A percentile compares a stretch with the other conserved stretches of the same genome.
Conservation (phyloP, 306 rosid species). For the Cotoneaster glaucophyllus region DNA sequence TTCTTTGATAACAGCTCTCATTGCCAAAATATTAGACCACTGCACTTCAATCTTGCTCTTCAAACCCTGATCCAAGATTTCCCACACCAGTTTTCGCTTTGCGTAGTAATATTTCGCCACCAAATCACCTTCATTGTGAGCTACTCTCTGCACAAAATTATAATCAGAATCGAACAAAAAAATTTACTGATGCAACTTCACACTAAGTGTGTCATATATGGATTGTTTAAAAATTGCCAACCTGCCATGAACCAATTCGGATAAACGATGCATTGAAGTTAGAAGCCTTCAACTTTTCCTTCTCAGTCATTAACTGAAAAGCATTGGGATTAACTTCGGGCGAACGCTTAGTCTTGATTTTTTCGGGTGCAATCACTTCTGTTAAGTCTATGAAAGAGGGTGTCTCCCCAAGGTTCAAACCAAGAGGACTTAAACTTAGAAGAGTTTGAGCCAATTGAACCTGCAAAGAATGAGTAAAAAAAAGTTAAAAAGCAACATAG, state of each 20-base stretch:
- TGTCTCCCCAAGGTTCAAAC: slow-evolving; percentile 22
- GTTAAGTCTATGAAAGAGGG: slow-evolving; percentile 10
- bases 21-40: slow-evolving; percentile 31
- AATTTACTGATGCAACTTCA: not conserved
- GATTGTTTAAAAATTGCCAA: not conserved
- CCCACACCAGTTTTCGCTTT: slow-evolving; percentile 55
- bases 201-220: not conserved
- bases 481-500: too few species aligned
- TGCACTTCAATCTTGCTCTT: slow-evolving; percentile 53
- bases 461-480: slow-evolving; percentile 5
- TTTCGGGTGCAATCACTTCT: not conserved
- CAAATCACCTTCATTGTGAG: slow-evolving; percentile 29
- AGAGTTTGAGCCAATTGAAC: not conserved
- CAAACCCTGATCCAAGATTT: slow-evolving; percentile 32
- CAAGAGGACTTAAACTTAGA: slow-evolving; percentile 13
- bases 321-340: not conserved
- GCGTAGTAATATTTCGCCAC: slow-evolving; percentile 52
- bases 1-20: slow-evolving; percentile 28
- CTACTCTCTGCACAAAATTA: slow-evolving; percentile 23
- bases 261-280: slow-evolving; percentile 23
- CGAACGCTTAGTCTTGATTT: not conserved
- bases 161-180: not conserved
- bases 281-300: slow-evolving; percentile 33
- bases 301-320: not conserved
- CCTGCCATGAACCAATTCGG: slow-evolving; percentile 42